phyloP scores from a whole-genome alignment of 257 asterid species.

The Jasminum sambac region DNA sequence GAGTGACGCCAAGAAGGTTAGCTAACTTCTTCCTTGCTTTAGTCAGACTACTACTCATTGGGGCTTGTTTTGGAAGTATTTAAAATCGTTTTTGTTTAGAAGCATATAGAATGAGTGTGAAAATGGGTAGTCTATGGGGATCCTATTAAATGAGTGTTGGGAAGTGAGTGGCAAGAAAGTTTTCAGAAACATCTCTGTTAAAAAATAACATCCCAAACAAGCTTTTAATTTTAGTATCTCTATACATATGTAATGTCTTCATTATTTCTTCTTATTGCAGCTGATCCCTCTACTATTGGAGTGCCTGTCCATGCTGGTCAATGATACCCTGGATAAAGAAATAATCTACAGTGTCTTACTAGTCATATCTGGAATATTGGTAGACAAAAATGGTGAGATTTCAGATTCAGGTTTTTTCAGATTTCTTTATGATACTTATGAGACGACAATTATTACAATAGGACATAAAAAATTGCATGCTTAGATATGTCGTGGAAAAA shows the following conservation, averaged over 20 bases:
- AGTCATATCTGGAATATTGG: conserved; percentile 73
- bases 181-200: no score
- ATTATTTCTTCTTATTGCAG: conserved; percentile 48
- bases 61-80: no score
- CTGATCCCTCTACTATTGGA: conserved; percentile 72
- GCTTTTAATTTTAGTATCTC: not conserved
- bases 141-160: no score
- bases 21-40: conserved; percentile 23
- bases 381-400: conserved; percentile 70
- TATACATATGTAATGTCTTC: conserved; percentile 14
- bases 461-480: not conserved
- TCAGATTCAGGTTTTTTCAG: conserved; percentile 9
- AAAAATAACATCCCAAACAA: no score
- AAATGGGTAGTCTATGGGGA: no score
- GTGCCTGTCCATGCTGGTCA: conserved; percentile 57
- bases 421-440: not conserved
- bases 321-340: conserved; percentile 57
- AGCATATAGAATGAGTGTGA: no score
- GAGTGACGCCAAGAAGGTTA: conserved; percentile 78
- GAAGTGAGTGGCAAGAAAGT: no score
- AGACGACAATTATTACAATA: not conserved
- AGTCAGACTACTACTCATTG: not conserved
- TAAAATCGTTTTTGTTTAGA: no score
- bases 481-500: not conserved
- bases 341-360: conserved; percentile 62